phyloP scores from a whole-genome alignment of 2,329 filamentous ascomycete genomes.

The Didymella sp. region DNA sequence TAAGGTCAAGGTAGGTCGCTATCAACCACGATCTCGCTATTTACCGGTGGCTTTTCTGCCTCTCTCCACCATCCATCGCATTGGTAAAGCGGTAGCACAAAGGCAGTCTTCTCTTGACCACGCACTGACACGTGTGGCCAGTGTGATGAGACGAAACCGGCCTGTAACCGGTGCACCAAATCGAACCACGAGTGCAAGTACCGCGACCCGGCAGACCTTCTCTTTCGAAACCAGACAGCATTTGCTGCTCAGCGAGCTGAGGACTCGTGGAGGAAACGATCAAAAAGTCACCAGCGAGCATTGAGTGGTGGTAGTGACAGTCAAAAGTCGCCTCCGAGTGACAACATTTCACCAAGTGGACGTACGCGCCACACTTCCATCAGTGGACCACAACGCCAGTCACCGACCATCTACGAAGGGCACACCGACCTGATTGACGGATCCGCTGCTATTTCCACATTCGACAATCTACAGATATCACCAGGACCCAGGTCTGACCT shows the following conservation, averaged over 20 bases:
- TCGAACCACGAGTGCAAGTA: constrained; percentile 41
- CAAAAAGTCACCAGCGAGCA: constrained; percentile 36
- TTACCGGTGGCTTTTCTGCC: not conserved
- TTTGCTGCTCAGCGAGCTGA: constrained; percentile 45
- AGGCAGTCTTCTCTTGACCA: not conserved
- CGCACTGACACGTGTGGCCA: constrained; percentile 12
- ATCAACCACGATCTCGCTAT: constrained; percentile 1
- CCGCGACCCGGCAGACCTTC: constrained; percentile 41
- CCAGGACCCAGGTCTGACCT: constrained; percentile 27
- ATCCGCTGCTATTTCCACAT: not conserved
- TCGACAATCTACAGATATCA: constrained; percentile 26
- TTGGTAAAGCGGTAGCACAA: not conserved
- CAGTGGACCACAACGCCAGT: not conserved
- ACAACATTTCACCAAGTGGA: constrained; percentile 19
- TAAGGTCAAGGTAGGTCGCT: constrained; percentile 42
- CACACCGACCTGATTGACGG: not conserved
- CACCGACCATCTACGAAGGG: not conserved
- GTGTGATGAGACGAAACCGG: constrained; percentile 45
- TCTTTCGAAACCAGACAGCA: constrained; percentile 46
- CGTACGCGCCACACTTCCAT: constrained; percentile 16
- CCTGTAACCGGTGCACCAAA: constrained; percentile 41
- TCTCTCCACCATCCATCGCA: not conserved
- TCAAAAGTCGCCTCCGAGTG: constrained; percentile 23
- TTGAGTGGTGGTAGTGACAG: constrained; percentile 22
- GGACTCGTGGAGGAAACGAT: constrained; percentile 44